Evolutionary conservation across 108 stramenopile species (phyloP).

Genomic region (Cyclotella cryptica): DNA sequence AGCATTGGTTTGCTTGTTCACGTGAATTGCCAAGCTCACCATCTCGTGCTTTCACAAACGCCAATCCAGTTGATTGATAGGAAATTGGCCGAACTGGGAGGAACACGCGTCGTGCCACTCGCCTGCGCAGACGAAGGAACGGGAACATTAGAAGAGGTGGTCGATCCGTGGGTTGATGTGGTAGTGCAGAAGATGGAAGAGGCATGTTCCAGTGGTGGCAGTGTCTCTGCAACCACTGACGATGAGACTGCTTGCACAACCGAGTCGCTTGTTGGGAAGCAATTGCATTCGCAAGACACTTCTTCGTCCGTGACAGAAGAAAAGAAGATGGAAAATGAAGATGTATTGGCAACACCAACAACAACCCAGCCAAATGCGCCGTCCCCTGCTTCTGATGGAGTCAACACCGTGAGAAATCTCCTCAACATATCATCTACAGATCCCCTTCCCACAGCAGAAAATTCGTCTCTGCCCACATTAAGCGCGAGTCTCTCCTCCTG

Average conservation of each 20-base stretch:
- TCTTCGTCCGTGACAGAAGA: constrained; percentile 19
- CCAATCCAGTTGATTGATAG: constrained; percentile 54
- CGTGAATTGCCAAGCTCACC: not conserved
- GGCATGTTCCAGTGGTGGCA: constrained; percentile 49
- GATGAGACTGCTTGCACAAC: not conserved
- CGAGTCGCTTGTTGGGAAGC: not conserved
- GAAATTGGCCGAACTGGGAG: constrained; percentile 77
- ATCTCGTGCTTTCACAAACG: not conserved
- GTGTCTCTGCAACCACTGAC: not conserved
- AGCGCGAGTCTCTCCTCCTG: constrained; percentile 69
- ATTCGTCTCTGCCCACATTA: constrained; percentile 55
- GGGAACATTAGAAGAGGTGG: constrained; percentile 80
- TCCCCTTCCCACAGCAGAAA: constrained; percentile 44
- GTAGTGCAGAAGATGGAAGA: constrained; percentile 58
- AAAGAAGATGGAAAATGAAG: constrained; percentile 49
- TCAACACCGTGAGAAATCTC: constrained; percentile 42
- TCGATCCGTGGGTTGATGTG: constrained; percentile 77
- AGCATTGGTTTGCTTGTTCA: not conserved
- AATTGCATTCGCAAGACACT: not conserved
- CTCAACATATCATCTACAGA: constrained; percentile 36
- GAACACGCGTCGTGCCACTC: constrained; percentile 47
- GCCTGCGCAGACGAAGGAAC: constrained; percentile 91
- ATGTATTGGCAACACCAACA: constrained; percentile 7
- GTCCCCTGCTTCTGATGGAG: constrained; percentile 32
- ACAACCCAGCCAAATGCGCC: not conserved